Conservation (phyloP, 176 grass and related monocot species). For the Panicum miliaceum region DNA sequence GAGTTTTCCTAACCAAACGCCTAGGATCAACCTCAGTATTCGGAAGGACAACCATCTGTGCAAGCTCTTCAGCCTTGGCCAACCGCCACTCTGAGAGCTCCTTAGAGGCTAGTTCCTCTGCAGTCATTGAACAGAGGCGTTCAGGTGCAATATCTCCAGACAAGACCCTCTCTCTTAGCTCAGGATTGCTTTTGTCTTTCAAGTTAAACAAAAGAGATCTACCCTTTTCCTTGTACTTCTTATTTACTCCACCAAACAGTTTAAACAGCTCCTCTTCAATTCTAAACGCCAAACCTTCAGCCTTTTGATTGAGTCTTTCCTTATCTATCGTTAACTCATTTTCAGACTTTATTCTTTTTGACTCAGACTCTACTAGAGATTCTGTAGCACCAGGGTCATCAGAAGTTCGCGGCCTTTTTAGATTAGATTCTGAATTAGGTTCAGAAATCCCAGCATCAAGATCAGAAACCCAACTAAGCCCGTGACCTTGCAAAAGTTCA, state of each 20-base stretch:
- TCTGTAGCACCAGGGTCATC: conserved; percentile 39
- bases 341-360: conserved; percentile 59
- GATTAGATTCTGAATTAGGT: conserved; percentile 33
- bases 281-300: conserved; percentile 71
- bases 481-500: conserved; percentile 96
- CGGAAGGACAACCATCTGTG: conserved; percentile 84
- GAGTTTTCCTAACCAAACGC: conserved; percentile 90
- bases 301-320: conserved; percentile 43
- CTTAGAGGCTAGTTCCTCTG: conserved; percentile 90
- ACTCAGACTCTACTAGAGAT: conserved; percentile 37
- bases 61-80: conserved; percentile 91
- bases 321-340: conserved; percentile 38
- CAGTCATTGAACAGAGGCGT: conserved; percentile 87
- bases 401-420: conserved; percentile 57
- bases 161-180: conserved; percentile 81
- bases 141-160: conserved; percentile 86
- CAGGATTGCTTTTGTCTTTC: conserved; percentile 91
- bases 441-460: conserved; percentile 45
- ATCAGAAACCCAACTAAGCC: conserved; percentile 90
- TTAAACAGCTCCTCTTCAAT: conserved; percentile 93
- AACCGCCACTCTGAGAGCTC: conserved; percentile 90
- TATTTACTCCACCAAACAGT: conserved; percentile 91
- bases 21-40: conserved; percentile 76
- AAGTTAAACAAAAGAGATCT: conserved; percentile 96
- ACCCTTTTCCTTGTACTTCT: conserved; percentile 97